Evolutionary conservation across 192 early-diverging fungal genomes (phyloP).

Genomic region (Rhizoclosmatium sp.): DNA sequence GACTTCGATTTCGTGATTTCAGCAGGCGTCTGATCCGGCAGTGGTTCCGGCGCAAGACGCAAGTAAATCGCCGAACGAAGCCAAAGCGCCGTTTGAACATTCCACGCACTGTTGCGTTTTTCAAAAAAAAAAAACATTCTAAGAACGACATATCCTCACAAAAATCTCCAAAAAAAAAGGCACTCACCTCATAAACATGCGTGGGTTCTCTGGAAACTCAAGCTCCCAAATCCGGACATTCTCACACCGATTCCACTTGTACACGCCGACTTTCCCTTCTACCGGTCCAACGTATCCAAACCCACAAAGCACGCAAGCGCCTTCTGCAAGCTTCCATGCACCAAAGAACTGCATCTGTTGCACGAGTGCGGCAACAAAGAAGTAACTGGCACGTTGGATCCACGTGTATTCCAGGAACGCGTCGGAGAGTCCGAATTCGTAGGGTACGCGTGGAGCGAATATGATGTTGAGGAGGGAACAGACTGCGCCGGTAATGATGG

Average conservation of each 20-base stretch:
- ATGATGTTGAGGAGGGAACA: slow-evolving; percentile 14
- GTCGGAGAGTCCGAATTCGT: slow-evolving; percentile 14
- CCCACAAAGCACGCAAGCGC: slow-evolving; percentile 81
- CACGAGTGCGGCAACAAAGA: slow-evolving; percentile 61
- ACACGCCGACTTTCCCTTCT: slow-evolving; percentile 49
- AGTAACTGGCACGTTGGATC: slow-evolving; percentile 44
- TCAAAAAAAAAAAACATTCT: neutral
- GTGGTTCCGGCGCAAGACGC: slow-evolving; percentile 52
- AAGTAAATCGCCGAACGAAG: slow-evolving; percentile 84
- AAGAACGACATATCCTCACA: neutral
- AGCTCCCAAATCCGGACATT: slow-evolving; percentile 73
- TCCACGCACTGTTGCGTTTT: slow-evolving; percentile 72
- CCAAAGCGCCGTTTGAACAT: slow-evolving; percentile 88
- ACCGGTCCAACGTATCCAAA: slow-evolving; percentile 81
- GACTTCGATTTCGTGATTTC: slow-evolving; percentile 39
- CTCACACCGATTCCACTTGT: slow-evolving; percentile 73
- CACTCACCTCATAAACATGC: slow-evolving; percentile 33
- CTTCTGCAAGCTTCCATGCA: slow-evolving; percentile 90
- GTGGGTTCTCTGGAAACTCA: slow-evolving; percentile 72
- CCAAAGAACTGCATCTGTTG: slow-evolving; percentile 58
- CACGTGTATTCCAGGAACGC: slow-evolving; percentile 13
- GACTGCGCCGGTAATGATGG: slow-evolving; percentile 9
- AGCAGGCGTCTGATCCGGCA: slow-evolving; percentile 22
- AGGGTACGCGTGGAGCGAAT: neutral
- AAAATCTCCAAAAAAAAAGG: neutral